Evolutionary conservation across 2,329 filamentous ascomycete species (phyloP).

Genomic region (Pseudogymnoascus sp.): DNA sequence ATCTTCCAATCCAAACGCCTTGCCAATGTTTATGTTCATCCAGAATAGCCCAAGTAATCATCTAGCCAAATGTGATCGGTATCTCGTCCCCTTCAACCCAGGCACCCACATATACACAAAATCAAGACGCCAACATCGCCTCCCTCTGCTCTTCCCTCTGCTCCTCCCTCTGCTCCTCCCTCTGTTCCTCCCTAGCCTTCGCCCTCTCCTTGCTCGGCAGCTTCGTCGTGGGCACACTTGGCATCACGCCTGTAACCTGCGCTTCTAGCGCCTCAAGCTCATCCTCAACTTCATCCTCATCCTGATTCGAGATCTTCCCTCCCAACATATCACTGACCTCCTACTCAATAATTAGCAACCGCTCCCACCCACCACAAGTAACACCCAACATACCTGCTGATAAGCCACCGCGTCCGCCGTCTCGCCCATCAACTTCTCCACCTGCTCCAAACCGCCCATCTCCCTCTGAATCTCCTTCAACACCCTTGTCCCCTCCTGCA

Average conservation of each 20-base stretch:
- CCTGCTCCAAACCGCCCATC: conserved; percentile 89
- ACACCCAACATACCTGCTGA: conserved; percentile 56
- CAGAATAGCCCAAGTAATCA: not conserved
- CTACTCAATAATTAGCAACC: conserved; percentile 35
- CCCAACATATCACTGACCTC: conserved; percentile 89
- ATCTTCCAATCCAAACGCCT: not conserved
- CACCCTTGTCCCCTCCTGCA: conserved; percentile 86
- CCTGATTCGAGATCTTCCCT: conserved; percentile 80
- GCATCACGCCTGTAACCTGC: conserved; percentile 40
- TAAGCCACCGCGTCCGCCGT: conserved; percentile 85
- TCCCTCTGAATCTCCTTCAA: conserved; percentile 86
- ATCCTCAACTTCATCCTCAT: conserved; percentile 96
- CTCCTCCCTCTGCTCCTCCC: conserved; percentile 19
- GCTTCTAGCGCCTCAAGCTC: conserved; percentile 76
- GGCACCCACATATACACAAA: not conserved
- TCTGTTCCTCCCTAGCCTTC: conserved; percentile 20
- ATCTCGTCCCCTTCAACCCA: not conserved
- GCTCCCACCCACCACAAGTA: not conserved
- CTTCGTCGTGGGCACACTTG: conserved; percentile 21
- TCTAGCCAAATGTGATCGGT: not conserved
- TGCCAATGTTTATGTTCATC: not conserved
- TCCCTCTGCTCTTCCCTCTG: conserved; percentile 19
- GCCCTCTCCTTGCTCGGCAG: conserved; percentile 21
- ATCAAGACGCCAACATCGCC: conserved; percentile 24
- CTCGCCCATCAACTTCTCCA: conserved; percentile 93